A percentile compares a stretch with the other conserved stretches of the same genome.
Evolutionary conservation across 176 grass and related monocot genomes (phyloP).

Genomic region (Melocanna baccifera): DNA sequence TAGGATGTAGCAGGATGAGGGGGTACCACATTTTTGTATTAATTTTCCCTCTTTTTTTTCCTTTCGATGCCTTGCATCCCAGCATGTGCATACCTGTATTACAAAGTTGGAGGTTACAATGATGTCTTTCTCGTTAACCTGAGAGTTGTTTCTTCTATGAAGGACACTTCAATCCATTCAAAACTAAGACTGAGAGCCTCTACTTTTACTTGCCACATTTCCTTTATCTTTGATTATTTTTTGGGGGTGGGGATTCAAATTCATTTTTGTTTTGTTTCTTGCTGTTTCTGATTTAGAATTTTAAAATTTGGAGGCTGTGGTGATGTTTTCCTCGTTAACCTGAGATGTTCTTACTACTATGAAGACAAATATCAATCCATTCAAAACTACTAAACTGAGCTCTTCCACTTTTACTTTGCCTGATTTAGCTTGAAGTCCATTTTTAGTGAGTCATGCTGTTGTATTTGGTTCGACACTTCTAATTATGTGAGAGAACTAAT

Average conservation of each 20-base stretch:
- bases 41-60: not conserved
- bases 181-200: conserved; percentile 30
- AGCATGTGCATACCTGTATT: not conserved
- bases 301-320: not conserved
- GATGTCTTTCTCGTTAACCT: conserved; percentile 29
- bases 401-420: not conserved
- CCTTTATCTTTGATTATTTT: not conserved
- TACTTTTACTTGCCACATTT: not conserved
- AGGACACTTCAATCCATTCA: conserved; percentile 46
- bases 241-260: not conserved
- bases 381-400: conserved; percentile 31
- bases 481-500: not conserved
- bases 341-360: conserved; percentile 22
- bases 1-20: not conserved
- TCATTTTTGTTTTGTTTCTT: not conserved
- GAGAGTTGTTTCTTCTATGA: conserved; percentile 26
- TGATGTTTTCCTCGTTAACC: conserved; percentile 46
- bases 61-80: not conserved
- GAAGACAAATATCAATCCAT: conserved; percentile 38
- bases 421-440: not conserved
- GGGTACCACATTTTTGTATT: not conserved
- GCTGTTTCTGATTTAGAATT: not conserved
- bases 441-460: not conserved
- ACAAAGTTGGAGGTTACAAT: not conserved
- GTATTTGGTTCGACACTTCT: not conserved